These are phyloP conservation scores for Spinacia oleracea DNA, from an alignment of 179 eudicot species.

Conservation along the genomic window DNA sequence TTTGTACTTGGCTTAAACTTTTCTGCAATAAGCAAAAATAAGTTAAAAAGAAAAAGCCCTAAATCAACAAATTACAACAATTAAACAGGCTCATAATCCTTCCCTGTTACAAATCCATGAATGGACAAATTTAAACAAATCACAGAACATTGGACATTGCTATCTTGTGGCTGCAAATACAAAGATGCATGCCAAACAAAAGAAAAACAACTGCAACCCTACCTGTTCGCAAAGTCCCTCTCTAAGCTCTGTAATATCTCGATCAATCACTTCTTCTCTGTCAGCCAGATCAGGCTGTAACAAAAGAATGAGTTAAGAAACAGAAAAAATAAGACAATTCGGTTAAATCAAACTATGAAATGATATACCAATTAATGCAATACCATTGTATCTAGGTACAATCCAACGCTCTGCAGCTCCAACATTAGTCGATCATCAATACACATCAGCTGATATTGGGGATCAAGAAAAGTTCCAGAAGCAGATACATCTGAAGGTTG, in stretches of 20 bases:
- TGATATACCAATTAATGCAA: conserved; percentile 33
- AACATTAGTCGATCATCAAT: conserved; percentile 66
- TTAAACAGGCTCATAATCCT: not conserved
- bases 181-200: not conserved
- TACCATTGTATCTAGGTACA: conserved; percentile 74
- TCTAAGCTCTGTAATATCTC: conserved; percentile 41
- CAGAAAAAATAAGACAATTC: conserved; percentile 3
- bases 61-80: not conserved
- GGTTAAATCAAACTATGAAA: not conserved
- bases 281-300: conserved; percentile 54
- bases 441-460: conserved; percentile 64
- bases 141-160: not conserved
- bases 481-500: conserved; percentile 40
- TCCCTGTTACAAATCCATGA: not conserved
- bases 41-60: not conserved
- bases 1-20: not conserved
- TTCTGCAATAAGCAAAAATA: not conserved
- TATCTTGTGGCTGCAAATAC: not conserved
- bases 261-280: conserved; percentile 46
- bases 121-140: not conserved
- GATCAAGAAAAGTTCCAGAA: conserved; percentile 45
- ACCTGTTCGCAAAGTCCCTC: conserved; percentile 50
- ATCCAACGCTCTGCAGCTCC: conserved; percentile 91
- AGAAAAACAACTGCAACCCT: conserved; percentile 6
- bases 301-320: no score